These are phyloP conservation scores for Malus hybrid DNA, from an alignment of 331 rosid genomes.

Conservation along the genomic window DNA sequence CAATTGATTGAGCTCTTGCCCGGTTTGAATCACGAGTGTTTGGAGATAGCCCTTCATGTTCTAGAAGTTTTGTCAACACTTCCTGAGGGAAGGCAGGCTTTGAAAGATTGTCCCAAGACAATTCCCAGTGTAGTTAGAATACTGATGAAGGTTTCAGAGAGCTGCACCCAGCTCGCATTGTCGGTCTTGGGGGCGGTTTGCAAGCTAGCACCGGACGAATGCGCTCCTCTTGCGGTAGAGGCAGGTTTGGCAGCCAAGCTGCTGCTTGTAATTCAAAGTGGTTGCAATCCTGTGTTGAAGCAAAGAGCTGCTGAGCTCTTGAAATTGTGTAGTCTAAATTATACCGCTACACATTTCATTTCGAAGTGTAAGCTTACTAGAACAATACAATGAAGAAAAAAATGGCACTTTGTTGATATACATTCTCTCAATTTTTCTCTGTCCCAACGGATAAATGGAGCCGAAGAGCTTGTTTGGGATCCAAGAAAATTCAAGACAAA, in stretches of 20 bases:
- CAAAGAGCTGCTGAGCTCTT: constrained; percentile 71
- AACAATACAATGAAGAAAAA: constrained; percentile 63
- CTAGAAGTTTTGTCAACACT: constrained; percentile 56
- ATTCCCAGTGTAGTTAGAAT: constrained; percentile 59
- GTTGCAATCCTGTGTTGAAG: constrained; percentile 66
- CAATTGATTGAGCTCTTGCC: constrained; percentile 64
- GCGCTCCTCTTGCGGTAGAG: constrained; percentile 60
- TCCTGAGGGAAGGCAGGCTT: constrained; percentile 67
- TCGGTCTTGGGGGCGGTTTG: constrained; percentile 74
- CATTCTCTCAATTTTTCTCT: constrained; percentile 7
- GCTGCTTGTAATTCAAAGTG: constrained; percentile 83
- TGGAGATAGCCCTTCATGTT: constrained; percentile 53
- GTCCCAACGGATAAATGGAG: neutral
- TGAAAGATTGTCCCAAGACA: constrained; percentile 61
- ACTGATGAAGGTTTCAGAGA: constrained; percentile 84
- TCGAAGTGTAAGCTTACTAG: constrained; percentile 88
- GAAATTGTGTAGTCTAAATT: constrained; percentile 81
- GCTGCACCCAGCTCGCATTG: constrained; percentile 66
- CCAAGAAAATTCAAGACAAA: constrained; percentile 9
- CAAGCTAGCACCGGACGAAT: constrained; percentile 73
- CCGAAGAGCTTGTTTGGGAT: neutral
- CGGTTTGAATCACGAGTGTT: constrained; percentile 45
- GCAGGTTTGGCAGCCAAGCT: constrained; percentile 19
- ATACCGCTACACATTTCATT: constrained; percentile 61
- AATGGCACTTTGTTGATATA: constrained; percentile 15